Base-by-base conservation (phyloP, 192 early-diverging fungal species). In the Chytriomyces sp. region DNA sequence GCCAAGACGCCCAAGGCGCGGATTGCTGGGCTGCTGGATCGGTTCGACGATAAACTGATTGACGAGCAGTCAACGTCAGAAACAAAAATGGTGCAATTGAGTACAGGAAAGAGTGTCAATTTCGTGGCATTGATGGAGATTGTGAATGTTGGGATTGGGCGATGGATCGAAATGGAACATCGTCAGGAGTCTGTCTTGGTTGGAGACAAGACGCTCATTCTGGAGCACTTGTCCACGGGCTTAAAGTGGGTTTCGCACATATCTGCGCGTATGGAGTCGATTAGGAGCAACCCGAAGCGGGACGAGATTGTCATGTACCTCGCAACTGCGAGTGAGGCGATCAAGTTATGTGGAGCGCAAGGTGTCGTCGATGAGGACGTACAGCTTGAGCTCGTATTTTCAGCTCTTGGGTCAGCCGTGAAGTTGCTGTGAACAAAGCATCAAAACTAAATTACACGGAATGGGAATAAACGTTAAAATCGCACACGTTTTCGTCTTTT, bases 91-190 rank as follows among this genome's bases (percentile, higher is more conserved):
- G 44, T 67, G 8, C 43, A 46, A 10, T 45, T 67, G 18, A 45
- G 8, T n/a, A 43, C 66, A 45, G 66, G 66, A 5, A 67, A 67
- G 66, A n/a, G 24, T n/a, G 45, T 67, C 5, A 67, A 67, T 45
- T 44, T 67, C 13, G 26, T 23, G 9, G 11, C 8, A 20, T 57
- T 70, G 16, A 24, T 50, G 8, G 50, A 57, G 45, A 59, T 9
- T 70, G 69, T 70, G 69, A 70, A 70, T 70, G n/a, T 70, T 48
- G 69, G 49, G 53, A 20, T 70, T 16, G 69, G 69, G 6, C 69
- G 69, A 26, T 70, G 69, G 69, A 53, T 70, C 7, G 69, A 70
- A 28, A 26, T 70, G 69, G 69, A 70, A 45, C 20, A 50, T 70
- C 69, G 69, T 11, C 48, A 70, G 23, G 69, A 48, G 20, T 57